Evolutionary conservation across 768 basidiomycete genomes (phyloP), one percentile per base, ranked within the genome.

Genomic region (Nidularia pulvinata): DNA sequence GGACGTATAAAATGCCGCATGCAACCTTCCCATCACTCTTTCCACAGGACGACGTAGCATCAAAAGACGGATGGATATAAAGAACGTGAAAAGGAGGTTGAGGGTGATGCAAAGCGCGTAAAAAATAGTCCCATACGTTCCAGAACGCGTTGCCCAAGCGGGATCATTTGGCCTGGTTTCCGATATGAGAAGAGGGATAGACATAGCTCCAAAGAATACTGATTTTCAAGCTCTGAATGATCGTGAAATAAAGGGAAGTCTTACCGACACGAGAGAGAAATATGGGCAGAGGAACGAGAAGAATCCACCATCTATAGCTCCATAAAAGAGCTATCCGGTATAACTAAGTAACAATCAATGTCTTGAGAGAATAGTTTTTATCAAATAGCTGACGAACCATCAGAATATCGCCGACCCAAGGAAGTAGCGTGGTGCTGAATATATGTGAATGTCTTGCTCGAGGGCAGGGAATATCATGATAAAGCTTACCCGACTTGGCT

Each of bases 1-100:
- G 1, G 73, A 72, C 16, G 69, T 74, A 49, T 76, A 76, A n/a
- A 69, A 65, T 4, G 66, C 64, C 1, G 75, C 72, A 48, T 69
- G 65, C 5, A 75, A 60, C 33, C 61, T 66, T 16, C 73, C 75
- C 9, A 71, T 50, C 1, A 72, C 70, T 9, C 59, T 64, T 51
- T 71, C 69, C 19, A 72, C 61, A 48, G 65, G 68, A 22, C 58
- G 57, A 0, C 73, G 69, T 56, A 74, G 62, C 57, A 62, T 68
- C 33, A 55, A 57, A 9, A 76, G 62, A 33, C 69, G 69, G 37
- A 68, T 35, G 13, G 57, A 60, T 30, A 76, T 70, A 32, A 66
- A 52, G 11, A 34, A 52, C 2, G 72, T 71, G 34, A 64, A 49
- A 25, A 68, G 53, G 46, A 69, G 45, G 51, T 74, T 75, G 46